Percentiles rank a stretch among this genome's conserved stretches.
These are phyloP conservation scores for Termitomyces titanicus DNA, from an alignment of 768 basidiomycete species.

Conservation along the genomic window DNA sequence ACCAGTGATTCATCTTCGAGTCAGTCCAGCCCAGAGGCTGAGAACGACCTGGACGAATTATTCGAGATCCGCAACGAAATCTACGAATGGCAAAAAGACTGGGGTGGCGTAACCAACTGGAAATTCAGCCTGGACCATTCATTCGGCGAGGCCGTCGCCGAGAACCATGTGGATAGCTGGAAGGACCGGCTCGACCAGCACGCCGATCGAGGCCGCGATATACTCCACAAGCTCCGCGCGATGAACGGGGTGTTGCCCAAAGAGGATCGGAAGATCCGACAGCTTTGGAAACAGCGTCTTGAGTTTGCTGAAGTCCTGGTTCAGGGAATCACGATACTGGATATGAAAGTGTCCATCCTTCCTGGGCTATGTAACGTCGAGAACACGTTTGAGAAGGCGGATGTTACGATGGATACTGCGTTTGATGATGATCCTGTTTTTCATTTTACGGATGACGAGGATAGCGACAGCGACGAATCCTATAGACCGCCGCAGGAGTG, in stretches of 20 bases:
- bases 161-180: conserved; percentile 1
- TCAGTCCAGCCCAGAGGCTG: no score
- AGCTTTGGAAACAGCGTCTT: conserved; percentile 1
- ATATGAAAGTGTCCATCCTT: neutral
- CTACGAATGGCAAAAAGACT: no score
- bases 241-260: conserved; percentile 1
- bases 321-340: neutral
- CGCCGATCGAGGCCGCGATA: neutral
- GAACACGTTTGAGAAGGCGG: neutral
- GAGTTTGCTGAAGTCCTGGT: conserved; percentile 2
- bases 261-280: neutral
- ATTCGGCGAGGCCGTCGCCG: neutral
- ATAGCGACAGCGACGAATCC: neutral
- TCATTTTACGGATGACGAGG: neutral
- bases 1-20: neutral
- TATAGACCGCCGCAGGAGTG: neutral
- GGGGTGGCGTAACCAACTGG: neutral
- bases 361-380: neutral
- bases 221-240: neutral
- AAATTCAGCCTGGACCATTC: neutral
- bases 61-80: neutral
- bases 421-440: neutral
- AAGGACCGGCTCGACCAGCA: neutral
- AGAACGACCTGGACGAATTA: neutral
- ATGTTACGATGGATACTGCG: neutral